Base-by-base conservation (phyloP, 2,329 filamentous ascomycete species). In the Diaporthe batatas region DNA sequence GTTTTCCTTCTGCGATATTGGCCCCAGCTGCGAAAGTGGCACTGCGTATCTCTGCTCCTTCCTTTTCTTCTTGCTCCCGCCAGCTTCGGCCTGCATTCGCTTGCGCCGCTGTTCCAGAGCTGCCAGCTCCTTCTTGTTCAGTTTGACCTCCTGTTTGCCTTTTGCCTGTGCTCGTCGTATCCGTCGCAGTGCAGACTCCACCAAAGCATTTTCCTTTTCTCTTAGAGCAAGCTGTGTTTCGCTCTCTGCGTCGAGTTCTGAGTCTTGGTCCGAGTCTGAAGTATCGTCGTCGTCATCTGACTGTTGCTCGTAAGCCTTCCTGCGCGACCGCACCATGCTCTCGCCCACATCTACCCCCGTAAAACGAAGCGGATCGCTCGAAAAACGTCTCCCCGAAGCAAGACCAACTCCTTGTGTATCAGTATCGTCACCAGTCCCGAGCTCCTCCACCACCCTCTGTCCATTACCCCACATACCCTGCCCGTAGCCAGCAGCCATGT, bases 51-150 rank as follows among this genome's bases (percentile, higher is more conserved):
- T 85, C 70, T 86, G 82, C 70, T 86, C 83, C 76, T 83, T 81
- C 70, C 81, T 80, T 74, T 80, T 80, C 77, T 79, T 77, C 57
- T 76, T 76, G 25, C 75, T 75, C 70, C 75, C 75, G 44, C 51
- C 53, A 68, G 85, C 83, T 51, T 84, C 83, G 44, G 85, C 84
- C 76, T 88, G 85, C 77, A 91, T 84, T 72, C 91, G 89, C 80
- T 91, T 89, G 75, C 89, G 84, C 78, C 88, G 87, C 75, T 91
- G 89, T 79, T 96, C 92, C 77, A 97, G 86, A 59, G 94, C 95
- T 75, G 92, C 92, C 77, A 98, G 86, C 81, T 98, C 95, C 70
- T 93, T 91, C 78, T 91, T 89, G 77, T 89, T 94, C 75, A 98
- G 88, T 80, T 92, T 93, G 71, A 98, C 94, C 72, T 97, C 93